A percentile compares a stretch with the other conserved stretches of the same genome.
Evolutionary conservation across 2,329 filamentous ascomycete genomes (phyloP).

Genomic region (Parasarocladium wereldwijsianum): DNA sequence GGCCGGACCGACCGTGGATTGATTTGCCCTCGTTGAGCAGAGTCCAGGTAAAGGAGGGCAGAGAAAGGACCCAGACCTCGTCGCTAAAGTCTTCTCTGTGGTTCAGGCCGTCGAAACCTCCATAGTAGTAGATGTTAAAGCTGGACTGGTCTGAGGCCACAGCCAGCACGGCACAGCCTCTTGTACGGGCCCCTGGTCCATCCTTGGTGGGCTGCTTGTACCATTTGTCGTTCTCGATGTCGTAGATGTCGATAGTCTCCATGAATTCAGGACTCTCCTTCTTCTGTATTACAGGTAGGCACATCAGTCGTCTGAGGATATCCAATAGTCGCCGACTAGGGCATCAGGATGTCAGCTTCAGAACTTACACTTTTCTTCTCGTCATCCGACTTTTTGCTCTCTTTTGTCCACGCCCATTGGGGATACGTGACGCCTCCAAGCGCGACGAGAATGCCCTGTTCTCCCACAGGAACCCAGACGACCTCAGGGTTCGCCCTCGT

Average conservation of each 20-base stretch:
- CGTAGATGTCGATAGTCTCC: conserved; percentile 60
- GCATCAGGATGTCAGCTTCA: no score
- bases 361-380: conserved; percentile 18
- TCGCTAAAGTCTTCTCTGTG: conserved; percentile 29
- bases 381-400: conserved; percentile 12
- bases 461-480: conserved; percentile 65
- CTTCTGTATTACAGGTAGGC: conserved; percentile 30
- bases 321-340: conserved; percentile 3
- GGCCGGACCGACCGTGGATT: conserved; percentile 50
- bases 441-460: conserved; percentile 61
- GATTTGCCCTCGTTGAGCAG: conserved; percentile 28
- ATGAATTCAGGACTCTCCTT: conserved; percentile 57
- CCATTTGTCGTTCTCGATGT: conserved; percentile 56
- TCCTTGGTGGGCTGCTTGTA: conserved; percentile 51
- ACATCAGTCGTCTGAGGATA: no score
- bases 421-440: conserved; percentile 59
- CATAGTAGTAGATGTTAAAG: conserved; percentile 76
- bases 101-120: conserved; percentile 49
- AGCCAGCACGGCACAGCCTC: conserved; percentile 64
- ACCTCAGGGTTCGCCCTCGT: conserved; percentile 49
- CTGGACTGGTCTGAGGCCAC: conserved; percentile 56
- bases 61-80: conserved; percentile 67
- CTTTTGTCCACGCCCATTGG: conserved; percentile 22
- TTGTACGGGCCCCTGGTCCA: conserved; percentile 40
- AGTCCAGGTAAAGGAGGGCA: conserved; percentile 73